Evolutionary conservation across 2,329 filamentous ascomycete genomes (phyloP), one percentile per base, ranked within the genome.

Genomic region (Fusarium globosum): DNA sequence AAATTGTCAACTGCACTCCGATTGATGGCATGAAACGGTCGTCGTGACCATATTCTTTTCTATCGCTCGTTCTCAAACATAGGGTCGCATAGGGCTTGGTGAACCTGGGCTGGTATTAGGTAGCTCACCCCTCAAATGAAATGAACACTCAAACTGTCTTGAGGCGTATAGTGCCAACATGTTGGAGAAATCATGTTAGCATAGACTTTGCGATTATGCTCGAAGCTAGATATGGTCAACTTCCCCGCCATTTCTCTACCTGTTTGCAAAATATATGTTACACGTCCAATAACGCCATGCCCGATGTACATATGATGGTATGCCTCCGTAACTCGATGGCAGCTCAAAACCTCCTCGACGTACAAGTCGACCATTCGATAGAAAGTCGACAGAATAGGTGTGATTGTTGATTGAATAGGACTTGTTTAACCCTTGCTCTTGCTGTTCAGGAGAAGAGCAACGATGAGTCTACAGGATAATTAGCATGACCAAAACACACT

Each of bases 391-490:
- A 68, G 61, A 62, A 51, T 43, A 60, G 39, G 49, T 65, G 48
- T 52, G 51, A 49, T 59, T 46, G 39, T 49, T 26, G 48, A 35
- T 45, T 51, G 39, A 28, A 21, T 16, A 36, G 16, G 26, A 26
- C 35, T 20, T 35, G 41, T 52, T 84, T 83, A 90, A 74, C 88
- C 90, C 84, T 88, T 91, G 86, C 88, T 91, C 86, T 94, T 94
- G 71, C 94, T 96, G 89, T 97, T 97, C 80, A 98, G 89, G 80
- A 98, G 96, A 48, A 98, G 89, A 65, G 94, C 94, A 70, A 98
- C 95, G 81, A 98, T 98, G 75, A 98, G 90, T 51, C 94, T 97
- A 77, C 41, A 21, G 4, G 15, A 33, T 20, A 10, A 57, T 77
- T 41, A 77, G 69, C 36, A 41, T 53, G 20, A n/a, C 20, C 18